phyloP scores from a whole-genome alignment of 768 basidiomycete species.

The Roridomyces roridus region DNA sequence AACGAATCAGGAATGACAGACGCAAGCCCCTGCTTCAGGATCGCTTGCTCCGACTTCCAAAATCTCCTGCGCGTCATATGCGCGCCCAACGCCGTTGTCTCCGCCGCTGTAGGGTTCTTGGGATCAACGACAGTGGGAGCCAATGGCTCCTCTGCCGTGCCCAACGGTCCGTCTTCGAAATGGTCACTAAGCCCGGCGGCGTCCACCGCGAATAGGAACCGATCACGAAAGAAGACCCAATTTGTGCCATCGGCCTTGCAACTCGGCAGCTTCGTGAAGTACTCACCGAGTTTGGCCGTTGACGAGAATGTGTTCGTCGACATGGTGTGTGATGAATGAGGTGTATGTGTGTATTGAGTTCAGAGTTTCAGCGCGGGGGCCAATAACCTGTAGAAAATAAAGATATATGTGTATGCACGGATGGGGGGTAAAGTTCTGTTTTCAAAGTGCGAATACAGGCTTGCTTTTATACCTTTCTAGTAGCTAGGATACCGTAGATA shows the following conservation, averaged over 20 bases:
- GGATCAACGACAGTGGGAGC: neutral
- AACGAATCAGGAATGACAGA: slow-evolving; percentile 28
- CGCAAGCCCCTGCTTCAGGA: slow-evolving; percentile 27
- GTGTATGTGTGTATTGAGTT: too few species aligned
- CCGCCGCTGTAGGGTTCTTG: neutral
- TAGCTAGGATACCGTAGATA: too few species aligned
- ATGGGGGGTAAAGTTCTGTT: too few species aligned
- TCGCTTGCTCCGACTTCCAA: slow-evolving; percentile 25
- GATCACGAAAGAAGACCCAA: too few species aligned
- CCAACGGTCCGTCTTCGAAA: neutral
- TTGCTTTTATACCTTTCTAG: too few species aligned
- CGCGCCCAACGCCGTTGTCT: neutral
- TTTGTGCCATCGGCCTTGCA: slow-evolving; percentile 10
- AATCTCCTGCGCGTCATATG: neutral
- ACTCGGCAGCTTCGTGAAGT: slow-evolving; percentile 4
- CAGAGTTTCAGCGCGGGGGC: too few species aligned
- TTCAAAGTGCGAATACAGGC: too few species aligned
- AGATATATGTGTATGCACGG: too few species aligned
- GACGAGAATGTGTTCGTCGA: slow-evolving; percentile 11
- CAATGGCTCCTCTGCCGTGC: neutral
- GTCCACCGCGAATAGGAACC: slow-evolving; percentile 4
- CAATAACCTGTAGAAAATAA: too few species aligned
- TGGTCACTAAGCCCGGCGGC: neutral
- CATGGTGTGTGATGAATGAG: too few species aligned
- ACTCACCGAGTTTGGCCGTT: slow-evolving; percentile 14